A percentile compares a stretch with the other conserved stretches of the same genome.
Evolutionary conservation across 2,329 filamentous ascomycete genomes (phyloP).

Genomic region (Zalaria sp.): DNA sequence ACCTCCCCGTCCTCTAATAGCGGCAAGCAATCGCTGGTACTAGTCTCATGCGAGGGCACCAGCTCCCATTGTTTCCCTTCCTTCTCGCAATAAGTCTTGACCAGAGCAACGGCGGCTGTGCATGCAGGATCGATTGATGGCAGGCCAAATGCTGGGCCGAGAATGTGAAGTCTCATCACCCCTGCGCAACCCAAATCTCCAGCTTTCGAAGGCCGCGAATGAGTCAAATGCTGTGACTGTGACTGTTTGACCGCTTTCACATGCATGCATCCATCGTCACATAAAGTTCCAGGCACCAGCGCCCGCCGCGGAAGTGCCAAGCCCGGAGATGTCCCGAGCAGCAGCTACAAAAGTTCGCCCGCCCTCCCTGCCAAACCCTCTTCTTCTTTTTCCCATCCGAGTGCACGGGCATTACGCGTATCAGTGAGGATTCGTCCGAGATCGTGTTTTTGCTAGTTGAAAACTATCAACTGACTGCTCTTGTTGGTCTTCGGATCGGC

Average conservation of each 20-base stretch:
- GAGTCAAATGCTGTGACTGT: no score
- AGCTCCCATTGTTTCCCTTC: constrained; percentile 44
- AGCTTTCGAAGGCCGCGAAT: no score
- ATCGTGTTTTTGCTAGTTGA: constrained; percentile 82
- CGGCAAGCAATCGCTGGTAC: constrained; percentile 10
- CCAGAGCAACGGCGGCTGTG: constrained; percentile 66
- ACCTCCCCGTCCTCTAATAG: constrained; percentile 37
- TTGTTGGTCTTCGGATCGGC: constrained; percentile 52
- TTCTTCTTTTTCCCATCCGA: constrained; percentile 29
- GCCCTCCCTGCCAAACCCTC: no score
- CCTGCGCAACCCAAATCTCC: constrained; percentile 5
- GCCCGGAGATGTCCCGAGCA: no score
- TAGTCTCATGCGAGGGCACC: constrained; percentile 39
- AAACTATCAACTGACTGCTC: constrained; percentile 70
- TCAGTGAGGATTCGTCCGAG: constrained; percentile 82
- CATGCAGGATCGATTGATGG: constrained; percentile 89
- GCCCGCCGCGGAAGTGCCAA: no score
- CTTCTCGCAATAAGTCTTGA: constrained; percentile 30
- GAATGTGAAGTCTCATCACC: constrained; percentile 53
- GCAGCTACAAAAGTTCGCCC: no score
- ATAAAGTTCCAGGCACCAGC: no score
- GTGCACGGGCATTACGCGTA: constrained; percentile 69
- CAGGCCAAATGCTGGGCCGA: constrained; percentile 77
- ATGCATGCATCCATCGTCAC: no score
- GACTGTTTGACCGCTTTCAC: no score